A percentile compares a stretch with the other conserved stretches of the same genome.
phyloP scores from a whole-genome alignment of 2,329 filamentous ascomycete genomes.

The Colletotrichum kahawae region DNA sequence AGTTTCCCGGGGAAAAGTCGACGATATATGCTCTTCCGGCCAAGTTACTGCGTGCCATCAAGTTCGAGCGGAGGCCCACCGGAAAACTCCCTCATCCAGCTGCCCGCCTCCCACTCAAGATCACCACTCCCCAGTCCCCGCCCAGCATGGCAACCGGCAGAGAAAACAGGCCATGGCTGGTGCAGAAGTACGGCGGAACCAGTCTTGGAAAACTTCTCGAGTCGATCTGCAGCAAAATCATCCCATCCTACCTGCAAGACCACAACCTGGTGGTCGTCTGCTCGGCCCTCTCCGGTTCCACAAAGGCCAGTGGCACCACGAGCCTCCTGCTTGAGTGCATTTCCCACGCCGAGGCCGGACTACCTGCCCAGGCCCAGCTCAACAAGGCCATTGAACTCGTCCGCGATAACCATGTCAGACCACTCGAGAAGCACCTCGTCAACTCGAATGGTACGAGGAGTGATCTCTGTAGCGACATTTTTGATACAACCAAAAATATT shows the following conservation, averaged over 20 bases:
- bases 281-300: slow-evolving; percentile 90
- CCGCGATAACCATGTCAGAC: neutral
- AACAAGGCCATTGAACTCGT: slow-evolving; percentile 13
- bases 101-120: neutral
- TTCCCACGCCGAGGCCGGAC: slow-evolving; percentile 39
- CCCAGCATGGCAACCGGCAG: slow-evolving; percentile 29
- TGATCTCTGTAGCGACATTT: slow-evolving; percentile 82
- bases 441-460: slow-evolving; percentile 77
- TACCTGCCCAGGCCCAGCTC: slow-evolving; percentile 29
- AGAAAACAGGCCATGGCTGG: slow-evolving; percentile 69
- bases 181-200: slow-evolving; percentile 95
- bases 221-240: slow-evolving; percentile 50
- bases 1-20: neutral
- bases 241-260: slow-evolving; percentile 33
- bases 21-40: neutral
- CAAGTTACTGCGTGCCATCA: neutral
- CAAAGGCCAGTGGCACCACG: slow-evolving; percentile 93
- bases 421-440: slow-evolving; percentile 51
- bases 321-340: slow-evolving; percentile 67
- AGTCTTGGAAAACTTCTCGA: slow-evolving; percentile 92
- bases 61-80: neutral
- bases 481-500: slow-evolving; percentile 69
- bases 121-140: neutral
- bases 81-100: neutral
- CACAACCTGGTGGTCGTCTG: slow-evolving; percentile 91